phyloP scores from a whole-genome alignment of 192 early-diverging fungal species.

The Coemansia biformis region DNA sequence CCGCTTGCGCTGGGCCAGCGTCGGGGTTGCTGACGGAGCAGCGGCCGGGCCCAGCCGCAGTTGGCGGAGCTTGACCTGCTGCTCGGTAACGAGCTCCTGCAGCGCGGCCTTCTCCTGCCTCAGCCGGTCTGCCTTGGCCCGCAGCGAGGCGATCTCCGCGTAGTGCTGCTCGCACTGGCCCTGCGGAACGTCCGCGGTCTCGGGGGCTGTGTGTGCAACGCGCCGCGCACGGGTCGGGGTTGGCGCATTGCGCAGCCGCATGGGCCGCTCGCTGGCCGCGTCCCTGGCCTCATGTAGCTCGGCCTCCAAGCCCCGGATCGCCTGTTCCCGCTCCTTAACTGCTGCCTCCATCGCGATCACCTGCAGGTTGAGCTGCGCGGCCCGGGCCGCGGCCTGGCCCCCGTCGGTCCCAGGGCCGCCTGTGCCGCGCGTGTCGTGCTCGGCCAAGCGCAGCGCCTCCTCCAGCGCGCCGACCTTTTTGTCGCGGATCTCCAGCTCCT shows the following conservation, averaged over 20 bases:
- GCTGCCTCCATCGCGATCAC: too few species aligned
- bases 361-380: too few species aligned
- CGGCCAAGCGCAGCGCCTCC: too few species aligned
- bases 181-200: not conserved
- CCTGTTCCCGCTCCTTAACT: constrained; percentile 18
- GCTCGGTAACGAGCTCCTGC: constrained; percentile 46
- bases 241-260: constrained; percentile 43
- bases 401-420: too few species aligned
- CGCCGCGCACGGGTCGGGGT: not conserved
- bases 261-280: constrained; percentile 35
- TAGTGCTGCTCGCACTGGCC: constrained; percentile 26
- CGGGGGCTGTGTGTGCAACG: not conserved
- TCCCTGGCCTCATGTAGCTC: constrained; percentile 23
- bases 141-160: constrained; percentile 29
- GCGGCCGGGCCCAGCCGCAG: constrained; percentile 18
- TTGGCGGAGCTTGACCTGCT: constrained; percentile 39
- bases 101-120: constrained; percentile 35
- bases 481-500: too few species aligned
- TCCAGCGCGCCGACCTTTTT: too few species aligned
- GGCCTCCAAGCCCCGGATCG: constrained; percentile 10
- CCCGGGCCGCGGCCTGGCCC: too few species aligned
- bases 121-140: constrained; percentile 24
- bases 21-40: constrained; percentile 2
- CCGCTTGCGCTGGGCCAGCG: constrained; percentile 13
- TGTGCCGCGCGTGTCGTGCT: too few species aligned